Base-by-base conservation (phyloP, 805 yeast species). In the Metschnikowia continentalis region DNA sequence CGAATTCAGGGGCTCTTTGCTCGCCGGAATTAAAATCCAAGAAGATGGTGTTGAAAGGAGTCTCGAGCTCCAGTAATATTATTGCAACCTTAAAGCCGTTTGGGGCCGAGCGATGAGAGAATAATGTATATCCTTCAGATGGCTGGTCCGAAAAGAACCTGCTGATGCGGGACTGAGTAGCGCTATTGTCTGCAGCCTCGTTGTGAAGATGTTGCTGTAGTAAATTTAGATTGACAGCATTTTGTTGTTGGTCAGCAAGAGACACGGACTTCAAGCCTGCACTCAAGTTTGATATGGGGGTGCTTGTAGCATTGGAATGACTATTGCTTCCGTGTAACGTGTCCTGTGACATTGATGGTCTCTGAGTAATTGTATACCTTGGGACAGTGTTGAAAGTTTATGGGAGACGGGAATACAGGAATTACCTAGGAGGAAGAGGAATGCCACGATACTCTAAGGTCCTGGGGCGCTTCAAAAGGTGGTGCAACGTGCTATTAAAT, bases 1-100 rank as follows among this genome's bases (percentile, higher is more conserved):
- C 90, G 61, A 91, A 91, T 66, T 90, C 95, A 0, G 97, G 97
- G 1, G 96, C 88, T 55, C 96, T 74, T 66, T 91, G 97, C 68
- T 91, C 97, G 52, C 96, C 95, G 54, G 77, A 77, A 66, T 86
- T 86, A 69, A 91, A 90, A 70, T 91, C 97, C 49, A 91, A 74
- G 60, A 88, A 86, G 49, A 90, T 82, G 2, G 97, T 90, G 59
- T 83, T 82, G 71, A 86, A 92, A 33, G 80, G 81, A 62, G 86
- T 78, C 51, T 86, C 86, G 59, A 92, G 78, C 68, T 92, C 98
- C 51, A 90, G 81, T 52, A 94, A 74, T 32, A 90, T 85, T 42
- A 91, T 90, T 26, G 97, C 96, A 14, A 92, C 96, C 69, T 94
- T 92, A 76, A 89, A 91, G 1, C 97, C 97, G 68, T 91, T 91